phyloP scores from a whole-genome alignment of 2,329 filamentous ascomycete species.

The Diplodia seriata region DNA sequence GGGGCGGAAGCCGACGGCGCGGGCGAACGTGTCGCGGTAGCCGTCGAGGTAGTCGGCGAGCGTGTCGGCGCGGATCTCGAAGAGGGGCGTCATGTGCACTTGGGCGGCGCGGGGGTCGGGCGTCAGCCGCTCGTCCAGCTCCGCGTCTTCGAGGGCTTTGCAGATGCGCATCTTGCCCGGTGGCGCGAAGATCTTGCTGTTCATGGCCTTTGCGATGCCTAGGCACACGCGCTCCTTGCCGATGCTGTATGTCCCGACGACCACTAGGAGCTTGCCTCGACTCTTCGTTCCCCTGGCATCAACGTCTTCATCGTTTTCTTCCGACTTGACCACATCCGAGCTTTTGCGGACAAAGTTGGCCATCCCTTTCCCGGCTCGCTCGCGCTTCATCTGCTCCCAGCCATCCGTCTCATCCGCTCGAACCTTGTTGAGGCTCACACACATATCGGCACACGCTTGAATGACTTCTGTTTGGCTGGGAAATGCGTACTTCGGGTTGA shows the following conservation, averaged over 20 bases:
- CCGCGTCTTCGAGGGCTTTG: conserved; percentile 81
- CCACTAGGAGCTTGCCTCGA: conserved; percentile 78
- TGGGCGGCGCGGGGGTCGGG: conserved; percentile 82
- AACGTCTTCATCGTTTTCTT: conserved; percentile 42
- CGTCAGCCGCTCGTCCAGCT: conserved; percentile 79
- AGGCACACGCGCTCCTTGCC: conserved; percentile 96
- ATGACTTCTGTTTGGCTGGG: conserved; percentile 89
- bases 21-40: conserved; percentile 81
- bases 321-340: conserved; percentile 39
- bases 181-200: conserved; percentile 88
- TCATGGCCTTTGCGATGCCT: conserved; percentile 84
- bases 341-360: conserved; percentile 65
- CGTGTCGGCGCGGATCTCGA: conserved; percentile 91
- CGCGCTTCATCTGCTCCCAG: conserved; percentile 64
- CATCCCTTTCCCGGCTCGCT: conserved; percentile 65
- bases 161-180: conserved; percentile 84
- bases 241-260: conserved; percentile 97
- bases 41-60: conserved; percentile 85
- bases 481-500: conserved; percentile 95
- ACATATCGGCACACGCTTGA: conserved; percentile 84
- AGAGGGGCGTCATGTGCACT: conserved; percentile 96
- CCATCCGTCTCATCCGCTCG: conserved; percentile 63
- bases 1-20: conserved; percentile 88
- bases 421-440: conserved; percentile 75
- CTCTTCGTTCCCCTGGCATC: conserved; percentile 43